These are phyloP conservation scores for Penicillium egyptiacum DNA, from an alignment of 495 filamentous ascomycete genomes.

Conservation along the genomic window DNA sequence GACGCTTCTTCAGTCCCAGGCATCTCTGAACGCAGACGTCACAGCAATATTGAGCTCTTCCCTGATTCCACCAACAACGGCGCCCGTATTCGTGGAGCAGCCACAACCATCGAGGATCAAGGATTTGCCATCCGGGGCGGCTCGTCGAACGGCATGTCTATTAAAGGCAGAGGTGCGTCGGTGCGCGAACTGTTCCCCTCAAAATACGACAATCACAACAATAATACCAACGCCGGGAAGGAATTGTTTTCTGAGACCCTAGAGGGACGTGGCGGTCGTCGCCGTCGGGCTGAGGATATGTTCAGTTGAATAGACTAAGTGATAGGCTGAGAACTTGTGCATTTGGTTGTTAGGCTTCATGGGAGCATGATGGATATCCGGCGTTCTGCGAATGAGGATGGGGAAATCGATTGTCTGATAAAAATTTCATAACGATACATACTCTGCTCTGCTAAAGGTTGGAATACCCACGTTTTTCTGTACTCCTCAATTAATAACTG, in stretches of 20 bases:
- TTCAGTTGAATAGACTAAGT: slow-evolving; percentile 37
- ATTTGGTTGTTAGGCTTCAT: slow-evolving; percentile 12
- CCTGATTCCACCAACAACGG: slow-evolving; percentile 34
- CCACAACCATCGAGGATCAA: slow-evolving; percentile 49
- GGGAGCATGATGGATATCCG: slow-evolving; percentile 22
- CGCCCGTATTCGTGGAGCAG: slow-evolving; percentile 61
- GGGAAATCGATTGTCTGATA: slow-evolving; percentile 13
- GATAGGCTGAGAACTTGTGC: slow-evolving; percentile 3
- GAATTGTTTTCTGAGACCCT: slow-evolving; percentile 64
- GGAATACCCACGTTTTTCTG: neutral
- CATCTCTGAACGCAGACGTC: slow-evolving; percentile 20
- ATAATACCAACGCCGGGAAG: slow-evolving; percentile 62
- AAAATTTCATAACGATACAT: slow-evolving; percentile 14
- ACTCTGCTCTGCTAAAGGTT: slow-evolving; percentile 7
- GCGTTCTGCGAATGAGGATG: slow-evolving; percentile 19
- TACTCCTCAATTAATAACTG: neutral
- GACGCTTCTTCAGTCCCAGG: slow-evolving; percentile 44
- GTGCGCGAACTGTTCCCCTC: slow-evolving; percentile 71
- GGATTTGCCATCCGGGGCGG: slow-evolving; percentile 72
- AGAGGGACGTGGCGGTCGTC: slow-evolving; percentile 49
- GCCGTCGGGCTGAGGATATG: slow-evolving; percentile 53
- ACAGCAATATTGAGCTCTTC: slow-evolving; percentile 43
- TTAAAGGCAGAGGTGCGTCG: slow-evolving; percentile 50
- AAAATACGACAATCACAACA: slow-evolving; percentile 43
- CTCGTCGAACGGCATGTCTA: slow-evolving; percentile 44